Conservation (phyloP, 805 yeast species). For the Lachancea nothofagi region DNA sequence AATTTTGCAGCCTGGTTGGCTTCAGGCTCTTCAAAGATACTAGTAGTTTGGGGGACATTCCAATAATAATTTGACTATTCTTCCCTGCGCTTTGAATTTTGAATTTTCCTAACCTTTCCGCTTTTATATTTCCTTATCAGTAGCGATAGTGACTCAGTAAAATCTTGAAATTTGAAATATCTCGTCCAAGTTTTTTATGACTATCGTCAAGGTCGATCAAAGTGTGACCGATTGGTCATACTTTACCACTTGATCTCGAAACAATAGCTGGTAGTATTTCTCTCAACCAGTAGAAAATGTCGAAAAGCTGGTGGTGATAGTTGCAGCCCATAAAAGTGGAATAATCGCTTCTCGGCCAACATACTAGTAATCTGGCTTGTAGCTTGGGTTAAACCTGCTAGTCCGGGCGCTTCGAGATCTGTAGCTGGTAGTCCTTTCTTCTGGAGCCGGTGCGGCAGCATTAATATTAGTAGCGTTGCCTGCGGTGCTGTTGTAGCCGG, state of each 20-base stretch:
- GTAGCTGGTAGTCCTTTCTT: background rate
- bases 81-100: conserved; percentile 1
- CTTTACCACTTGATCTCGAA: background rate
- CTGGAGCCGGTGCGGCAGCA: background rate
- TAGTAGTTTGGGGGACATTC: conserved; percentile 26
- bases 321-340: too few species aligned
- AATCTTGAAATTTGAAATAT: too few species aligned
- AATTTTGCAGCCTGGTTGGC: conserved; percentile 16
- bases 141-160: too few species aligned
- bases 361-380: too few species aligned
- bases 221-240: background rate
- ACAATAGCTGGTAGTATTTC: too few species aligned
- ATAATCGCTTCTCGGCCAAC: too few species aligned
- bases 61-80: background rate
- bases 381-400: background rate
- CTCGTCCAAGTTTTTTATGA: too few species aligned
- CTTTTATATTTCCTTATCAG: too few species aligned
- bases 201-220: too few species aligned
- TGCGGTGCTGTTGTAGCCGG: conserved; percentile 1
- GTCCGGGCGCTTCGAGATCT: conserved; percentile 2
- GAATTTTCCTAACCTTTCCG: too few species aligned
- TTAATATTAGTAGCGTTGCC: background rate
- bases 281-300: too few species aligned
- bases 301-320: too few species aligned
- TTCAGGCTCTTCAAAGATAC: conserved; percentile 26